Conservation (phyloP, 2,329 filamentous ascomycete genomes). For the Neophaeococcomyces aloes region DNA sequence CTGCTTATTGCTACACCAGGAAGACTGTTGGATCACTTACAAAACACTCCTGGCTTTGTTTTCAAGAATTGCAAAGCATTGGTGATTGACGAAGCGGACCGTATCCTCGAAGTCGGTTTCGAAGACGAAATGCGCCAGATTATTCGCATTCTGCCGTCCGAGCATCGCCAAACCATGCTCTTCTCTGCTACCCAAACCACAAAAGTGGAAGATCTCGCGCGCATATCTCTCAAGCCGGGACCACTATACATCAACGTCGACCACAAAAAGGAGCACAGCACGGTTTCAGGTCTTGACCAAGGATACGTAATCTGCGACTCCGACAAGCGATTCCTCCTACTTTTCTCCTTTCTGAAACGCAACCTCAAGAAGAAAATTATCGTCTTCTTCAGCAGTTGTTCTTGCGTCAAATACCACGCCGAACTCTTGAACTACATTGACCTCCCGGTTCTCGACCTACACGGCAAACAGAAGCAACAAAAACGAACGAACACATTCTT, state of each 20-base stretch:
- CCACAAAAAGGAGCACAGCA: conserved; percentile 76
- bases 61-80: conserved; percentile 90
- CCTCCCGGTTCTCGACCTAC: conserved; percentile 72
- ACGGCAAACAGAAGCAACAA: conserved; percentile 97
- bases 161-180: conserved; percentile 89
- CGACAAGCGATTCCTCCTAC: conserved; percentile 82
- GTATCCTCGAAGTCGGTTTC: conserved; percentile 89
- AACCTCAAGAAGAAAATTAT: conserved; percentile 95
- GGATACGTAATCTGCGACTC: conserved; percentile 90
- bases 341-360: conserved; percentile 89
- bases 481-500: conserved; percentile 99
- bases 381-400: conserved; percentile 88
- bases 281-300: conserved; percentile 87
- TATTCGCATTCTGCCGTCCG: conserved; percentile 80
- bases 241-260: conserved; percentile 97
- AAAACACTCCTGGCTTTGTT: conserved; percentile 78
- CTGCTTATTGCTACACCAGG: conserved; percentile 89
- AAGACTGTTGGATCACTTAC: conserved; percentile 81
- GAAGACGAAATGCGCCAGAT: conserved; percentile 98
- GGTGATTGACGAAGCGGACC: conserved; percentile 92
- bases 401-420: conserved; percentile 89
- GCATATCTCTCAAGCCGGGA: conserved; percentile 82
- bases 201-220: conserved; percentile 91
- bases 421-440: conserved; percentile 98
- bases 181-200: conserved; percentile 98